Evolutionary conservation across 2,329 filamentous ascomycete genomes (phyloP).

Genomic region (Aciculosporium take): DNA sequence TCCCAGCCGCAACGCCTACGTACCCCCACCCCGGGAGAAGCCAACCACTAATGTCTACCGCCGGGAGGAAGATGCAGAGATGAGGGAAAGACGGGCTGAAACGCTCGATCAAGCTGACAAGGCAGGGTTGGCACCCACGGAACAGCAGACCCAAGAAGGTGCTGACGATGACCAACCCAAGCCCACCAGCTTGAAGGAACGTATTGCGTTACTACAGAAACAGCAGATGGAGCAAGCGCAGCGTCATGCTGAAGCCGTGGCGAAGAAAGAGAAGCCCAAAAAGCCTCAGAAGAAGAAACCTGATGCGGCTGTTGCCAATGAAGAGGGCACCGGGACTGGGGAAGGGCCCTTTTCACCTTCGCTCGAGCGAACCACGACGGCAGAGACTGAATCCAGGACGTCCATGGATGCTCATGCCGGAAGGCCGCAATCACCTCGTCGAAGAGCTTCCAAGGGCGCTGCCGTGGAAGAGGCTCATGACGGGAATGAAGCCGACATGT

Average conservation of each 20-base stretch:
- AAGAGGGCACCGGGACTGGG: constrained; percentile 16
- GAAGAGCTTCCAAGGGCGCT: constrained; percentile 36
- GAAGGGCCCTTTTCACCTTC: constrained; percentile 16
- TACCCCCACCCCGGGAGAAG: constrained; percentile 60
- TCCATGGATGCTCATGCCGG: constrained; percentile 33
- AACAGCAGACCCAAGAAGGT: constrained; percentile 26
- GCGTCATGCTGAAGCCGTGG: constrained; percentile 60
- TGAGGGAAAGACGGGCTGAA: constrained; percentile 51
- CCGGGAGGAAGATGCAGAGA: constrained; percentile 73
- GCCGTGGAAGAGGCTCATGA: constrained; percentile 33
- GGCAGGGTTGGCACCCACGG: constrained; percentile 42
- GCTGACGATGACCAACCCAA: constrained; percentile 72
- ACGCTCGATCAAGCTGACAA: constrained; percentile 52
- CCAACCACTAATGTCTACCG: constrained; percentile 65
- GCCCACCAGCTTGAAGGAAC: constrained; percentile 83
- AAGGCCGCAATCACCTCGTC: constrained; percentile 30
- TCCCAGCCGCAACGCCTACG: constrained; percentile 79
- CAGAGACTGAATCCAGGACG: constrained; percentile 31
- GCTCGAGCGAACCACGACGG: constrained; percentile 33
- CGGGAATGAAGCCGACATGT: constrained; percentile 52
- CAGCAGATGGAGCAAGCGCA: constrained; percentile 84
- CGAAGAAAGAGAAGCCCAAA: constrained; percentile 82
- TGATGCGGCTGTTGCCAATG: constrained; percentile 26
- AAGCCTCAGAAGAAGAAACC: constrained; percentile 53
- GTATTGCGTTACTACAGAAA: constrained; percentile 85